phyloP scores from a whole-genome alignment of 192 early-diverging fungal genomes.

The Gigaspora rosea region DNA sequence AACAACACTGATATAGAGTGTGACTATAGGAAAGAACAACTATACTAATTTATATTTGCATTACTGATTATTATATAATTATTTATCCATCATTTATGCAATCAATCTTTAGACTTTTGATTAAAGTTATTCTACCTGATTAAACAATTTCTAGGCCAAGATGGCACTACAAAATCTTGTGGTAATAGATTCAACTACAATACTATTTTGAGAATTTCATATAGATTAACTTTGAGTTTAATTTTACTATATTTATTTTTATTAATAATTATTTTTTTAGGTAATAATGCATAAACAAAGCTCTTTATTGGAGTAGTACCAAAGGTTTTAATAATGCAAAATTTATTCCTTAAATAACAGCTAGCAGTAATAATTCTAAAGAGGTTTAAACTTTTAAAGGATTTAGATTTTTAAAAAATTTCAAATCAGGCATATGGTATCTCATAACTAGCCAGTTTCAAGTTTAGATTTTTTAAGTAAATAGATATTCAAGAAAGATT shows the following conservation, averaged over 20 bases:
- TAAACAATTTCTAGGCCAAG: too few species aligned
- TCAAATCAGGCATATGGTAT: conserved; percentile 89
- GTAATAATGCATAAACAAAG: conserved; percentile 91
- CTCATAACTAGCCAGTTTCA: conserved; percentile 88
- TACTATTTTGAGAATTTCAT: too few species aligned
- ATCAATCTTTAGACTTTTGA: too few species aligned
- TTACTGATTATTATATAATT: too few species aligned
- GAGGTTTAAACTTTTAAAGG: conserved; percentile 69
- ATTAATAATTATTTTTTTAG: conserved; percentile 38
- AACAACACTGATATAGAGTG: too few species aligned
- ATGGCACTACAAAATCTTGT: too few species aligned
- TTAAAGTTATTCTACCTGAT: too few species aligned
- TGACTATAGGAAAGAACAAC: too few species aligned
- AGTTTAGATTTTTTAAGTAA: conserved; percentile 84
- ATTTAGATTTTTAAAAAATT: conserved; percentile 85
- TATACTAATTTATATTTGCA: too few species aligned
- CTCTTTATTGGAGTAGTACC: conserved; percentile 82
- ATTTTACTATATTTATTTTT: background rate
- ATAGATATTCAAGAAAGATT: conserved; percentile 52
- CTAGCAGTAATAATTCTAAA: conserved; percentile 51
- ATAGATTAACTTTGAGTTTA: too few species aligned
- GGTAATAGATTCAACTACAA: too few species aligned
- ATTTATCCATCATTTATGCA: too few species aligned
- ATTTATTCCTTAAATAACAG: conserved; percentile 72
- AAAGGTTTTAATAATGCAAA: conserved; percentile 64